Percentiles rank a stretch among this genome's conserved stretches.
Evolutionary conservation across 2,329 filamentous ascomycete species (phyloP).

Genomic region (Leptographium lundbergii): DNA sequence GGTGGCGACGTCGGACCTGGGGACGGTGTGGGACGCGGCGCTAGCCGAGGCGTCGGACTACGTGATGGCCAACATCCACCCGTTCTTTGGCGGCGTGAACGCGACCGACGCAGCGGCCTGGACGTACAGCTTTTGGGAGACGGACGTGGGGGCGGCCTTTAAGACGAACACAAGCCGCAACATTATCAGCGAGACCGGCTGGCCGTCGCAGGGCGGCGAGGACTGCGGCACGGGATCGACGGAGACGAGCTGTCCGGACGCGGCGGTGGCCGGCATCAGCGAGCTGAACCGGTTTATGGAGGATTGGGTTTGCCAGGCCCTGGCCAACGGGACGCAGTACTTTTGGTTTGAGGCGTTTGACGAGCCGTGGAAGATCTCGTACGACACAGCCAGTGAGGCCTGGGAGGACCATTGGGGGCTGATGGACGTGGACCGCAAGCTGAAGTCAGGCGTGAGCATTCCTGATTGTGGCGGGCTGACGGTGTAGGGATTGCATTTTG

Average conservation of each 20-base stretch:
- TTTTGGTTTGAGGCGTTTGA: conserved; percentile 98
- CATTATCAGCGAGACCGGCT: conserved; percentile 83
- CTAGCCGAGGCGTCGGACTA: conserved; percentile 65
- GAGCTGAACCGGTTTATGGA: conserved; percentile 80
- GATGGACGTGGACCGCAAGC: conserved; percentile 69
- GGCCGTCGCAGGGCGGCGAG: conserved; percentile 74
- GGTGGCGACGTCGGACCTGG: conserved; percentile 78
- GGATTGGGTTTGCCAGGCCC: conserved; percentile 69
- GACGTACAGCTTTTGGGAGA: conserved; percentile 74
- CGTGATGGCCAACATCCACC: conserved; percentile 94
- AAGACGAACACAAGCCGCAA: conserved; percentile 52
- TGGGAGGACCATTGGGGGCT: conserved; percentile 97
- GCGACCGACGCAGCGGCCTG: conserved; percentile 58
- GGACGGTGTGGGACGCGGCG: conserved; percentile 67
- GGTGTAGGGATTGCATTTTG: too few species aligned
- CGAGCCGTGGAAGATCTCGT: conserved; percentile 83
- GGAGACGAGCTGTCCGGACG: conserved; percentile 40
- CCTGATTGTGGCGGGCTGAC: conserved; percentile 75
- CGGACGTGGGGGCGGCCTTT: conserved; percentile 53
- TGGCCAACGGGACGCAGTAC: conserved; percentile 77
- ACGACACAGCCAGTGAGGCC: conserved; percentile 53
- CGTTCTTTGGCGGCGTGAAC: conserved; percentile 77
- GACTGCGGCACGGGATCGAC: conserved; percentile 50
- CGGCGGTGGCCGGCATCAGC: conserved; percentile 64
- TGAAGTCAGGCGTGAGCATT: conserved; percentile 76